phyloP scores from a whole-genome alignment of 1,139 yeast species.

The Suhomyces bolitotheri region DNA sequence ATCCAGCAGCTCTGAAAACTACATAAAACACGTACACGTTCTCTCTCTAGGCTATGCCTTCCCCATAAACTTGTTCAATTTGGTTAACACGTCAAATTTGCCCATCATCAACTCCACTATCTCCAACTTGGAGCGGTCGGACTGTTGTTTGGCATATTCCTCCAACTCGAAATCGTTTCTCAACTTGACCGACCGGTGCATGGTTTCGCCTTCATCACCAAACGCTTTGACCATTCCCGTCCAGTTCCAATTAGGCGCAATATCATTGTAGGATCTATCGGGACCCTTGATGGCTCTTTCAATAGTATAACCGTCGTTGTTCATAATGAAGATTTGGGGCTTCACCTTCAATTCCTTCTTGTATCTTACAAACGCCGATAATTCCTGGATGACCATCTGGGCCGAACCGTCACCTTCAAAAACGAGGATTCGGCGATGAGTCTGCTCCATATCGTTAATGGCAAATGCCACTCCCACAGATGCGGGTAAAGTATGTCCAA shows the following conservation, averaged over 20 bases:
- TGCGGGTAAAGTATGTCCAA: conserved; percentile 86
- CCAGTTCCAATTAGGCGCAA: conserved; percentile 81
- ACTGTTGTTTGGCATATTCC: conserved; percentile 11
- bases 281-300: conserved; percentile 85
- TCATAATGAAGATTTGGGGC: conserved; percentile 68
- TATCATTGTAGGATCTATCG: conserved; percentile 73
- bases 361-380: conserved; percentile 65
- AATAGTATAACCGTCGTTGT: conserved; percentile 84
- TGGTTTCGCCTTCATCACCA: conserved; percentile 54
- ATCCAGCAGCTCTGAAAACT: too few relatives aligned
- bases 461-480: conserved; percentile 79
- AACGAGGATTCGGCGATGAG: conserved; percentile 57
- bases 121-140: conserved; percentile 39
- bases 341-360: conserved; percentile 37
- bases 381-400: conserved; percentile 85
- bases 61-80: conserved; percentile 8
- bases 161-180: conserved; percentile 31
- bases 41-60: too few relatives aligned
- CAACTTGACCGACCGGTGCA: conserved; percentile 37
- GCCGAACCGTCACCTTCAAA: conserved; percentile 92
- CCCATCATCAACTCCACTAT: conserved; percentile 61
- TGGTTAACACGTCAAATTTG: conserved; percentile 55
- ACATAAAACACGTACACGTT: too few relatives aligned
- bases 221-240: conserved; percentile 60
- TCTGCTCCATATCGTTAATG: conserved; percentile 49